phyloP scores from a whole-genome alignment of 495 filamentous ascomycete genomes.

The Penicillium odoratum region DNA sequence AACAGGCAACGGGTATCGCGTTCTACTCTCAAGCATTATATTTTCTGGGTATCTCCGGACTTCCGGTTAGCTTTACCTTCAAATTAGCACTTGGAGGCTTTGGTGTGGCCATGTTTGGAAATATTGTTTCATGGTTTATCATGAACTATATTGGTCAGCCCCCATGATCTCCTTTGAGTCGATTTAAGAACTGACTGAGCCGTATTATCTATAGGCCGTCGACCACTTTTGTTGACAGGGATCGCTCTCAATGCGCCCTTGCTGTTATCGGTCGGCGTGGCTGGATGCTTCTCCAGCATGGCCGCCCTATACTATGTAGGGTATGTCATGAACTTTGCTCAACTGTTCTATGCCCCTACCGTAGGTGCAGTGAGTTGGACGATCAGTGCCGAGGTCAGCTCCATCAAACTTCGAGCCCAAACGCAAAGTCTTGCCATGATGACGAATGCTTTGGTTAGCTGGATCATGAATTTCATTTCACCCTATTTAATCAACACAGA shows the following conservation, averaged over 20 bases:
- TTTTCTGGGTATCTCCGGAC: conserved; percentile 10
- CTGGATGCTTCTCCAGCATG: conserved; percentile 8
- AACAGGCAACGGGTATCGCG: conserved; percentile 11
- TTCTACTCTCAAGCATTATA: conserved; percentile 14
- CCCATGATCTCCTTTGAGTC: too few relatives aligned
- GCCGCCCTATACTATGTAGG: conserved; percentile 6
- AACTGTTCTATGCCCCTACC: conserved; percentile 7
- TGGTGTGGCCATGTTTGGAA: conserved; percentile 12
- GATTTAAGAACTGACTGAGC: too few relatives aligned
- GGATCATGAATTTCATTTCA: conserved; percentile 10
- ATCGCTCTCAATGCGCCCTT: conserved; percentile 1
- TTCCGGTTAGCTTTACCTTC: conserved; percentile 3
- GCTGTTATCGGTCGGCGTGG: conserved; percentile 7
- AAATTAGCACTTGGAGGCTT: conserved; percentile 8
- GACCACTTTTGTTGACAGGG: conserved; percentile 7
- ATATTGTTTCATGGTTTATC: conserved; percentile 12
- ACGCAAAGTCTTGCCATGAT: conserved; percentile 15
- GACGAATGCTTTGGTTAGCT: conserved; percentile 13
- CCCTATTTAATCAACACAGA: conserved; percentile 15
- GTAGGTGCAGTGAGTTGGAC: conserved; percentile 14
- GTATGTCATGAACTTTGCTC: conserved; percentile 14
- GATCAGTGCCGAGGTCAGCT: conserved; percentile 11
- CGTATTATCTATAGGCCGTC: background rate
- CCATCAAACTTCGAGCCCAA: conserved; percentile 5
- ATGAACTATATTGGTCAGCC: conserved; percentile 10